Evolutionary conservation across 2,329 filamentous ascomycete genomes (phyloP).

Genomic region (Coleophoma eucalyptorum): DNA sequence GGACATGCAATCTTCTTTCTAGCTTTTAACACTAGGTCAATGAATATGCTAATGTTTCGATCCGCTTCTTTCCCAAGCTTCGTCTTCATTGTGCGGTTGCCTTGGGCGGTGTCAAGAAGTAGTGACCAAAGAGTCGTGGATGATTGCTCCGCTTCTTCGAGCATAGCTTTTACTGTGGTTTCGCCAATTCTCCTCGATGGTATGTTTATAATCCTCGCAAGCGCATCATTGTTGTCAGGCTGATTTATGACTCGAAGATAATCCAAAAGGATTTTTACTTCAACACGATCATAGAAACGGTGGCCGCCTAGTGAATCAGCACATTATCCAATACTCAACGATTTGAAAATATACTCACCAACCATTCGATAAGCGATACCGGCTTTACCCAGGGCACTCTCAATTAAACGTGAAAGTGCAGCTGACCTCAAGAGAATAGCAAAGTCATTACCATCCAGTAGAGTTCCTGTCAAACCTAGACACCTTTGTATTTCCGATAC

Average conservation of each 20-base stretch:
- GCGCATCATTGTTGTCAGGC: slow-evolving; percentile 80
- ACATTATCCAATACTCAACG: neutral
- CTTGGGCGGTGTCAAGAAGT: slow-evolving; percentile 56
- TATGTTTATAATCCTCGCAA: slow-evolving; percentile 80
- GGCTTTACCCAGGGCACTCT: slow-evolving; percentile 73
- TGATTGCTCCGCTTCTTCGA: slow-evolving; percentile 71
- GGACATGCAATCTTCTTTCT: slow-evolving; percentile 43
- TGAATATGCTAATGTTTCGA: slow-evolving; percentile 53
- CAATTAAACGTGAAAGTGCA: slow-evolving; percentile 78
- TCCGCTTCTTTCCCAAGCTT: slow-evolving; percentile 51
- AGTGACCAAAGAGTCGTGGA: slow-evolving; percentile 72
- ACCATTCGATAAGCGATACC: slow-evolving; percentile 92
- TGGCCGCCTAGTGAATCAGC: slow-evolving; percentile 49
- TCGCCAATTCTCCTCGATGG: slow-evolving; percentile 81
- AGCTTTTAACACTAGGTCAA: slow-evolving; percentile 55
- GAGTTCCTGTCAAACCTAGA: slow-evolving; percentile 65
- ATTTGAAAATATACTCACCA: slow-evolving; percentile 38
- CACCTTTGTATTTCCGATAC: slow-evolving; percentile 76
- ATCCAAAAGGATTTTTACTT: slow-evolving; percentile 83
- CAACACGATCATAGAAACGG: slow-evolving; percentile 87
- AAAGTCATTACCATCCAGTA: slow-evolving; percentile 74
- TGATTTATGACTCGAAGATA: slow-evolving; percentile 85
- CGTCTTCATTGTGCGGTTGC: slow-evolving; percentile 43
- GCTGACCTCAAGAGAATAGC: slow-evolving; percentile 86
- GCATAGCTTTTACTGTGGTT: slow-evolving; percentile 66